Conservation (phyloP, 768 basidiomycete species). For the Suillus decipiens region DNA sequence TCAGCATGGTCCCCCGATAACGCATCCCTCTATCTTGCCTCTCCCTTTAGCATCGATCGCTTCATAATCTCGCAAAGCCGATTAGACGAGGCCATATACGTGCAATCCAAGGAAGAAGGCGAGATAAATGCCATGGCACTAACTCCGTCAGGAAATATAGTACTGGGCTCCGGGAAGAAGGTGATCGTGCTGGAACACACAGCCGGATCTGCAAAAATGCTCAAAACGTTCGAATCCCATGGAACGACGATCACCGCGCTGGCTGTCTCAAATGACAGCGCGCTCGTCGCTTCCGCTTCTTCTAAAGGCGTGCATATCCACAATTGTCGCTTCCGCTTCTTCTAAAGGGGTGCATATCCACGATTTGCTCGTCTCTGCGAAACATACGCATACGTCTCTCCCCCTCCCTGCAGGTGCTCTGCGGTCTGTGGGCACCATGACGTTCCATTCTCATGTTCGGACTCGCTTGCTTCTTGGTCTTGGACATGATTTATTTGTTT, state of each 20-base stretch:
- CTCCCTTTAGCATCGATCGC: constrained; percentile 46
- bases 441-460: constrained; percentile 66
- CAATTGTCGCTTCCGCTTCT: too few relatives aligned
- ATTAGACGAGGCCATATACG: constrained; percentile 43
- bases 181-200: constrained; percentile 54
- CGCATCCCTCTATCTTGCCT: constrained; percentile 54
- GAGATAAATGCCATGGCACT: constrained; percentile 32
- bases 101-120: constrained; percentile 24
- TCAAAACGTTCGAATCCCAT: constrained; percentile 54
- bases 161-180: constrained; percentile 48
- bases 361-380: constrained; percentile 53
- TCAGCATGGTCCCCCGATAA: constrained; percentile 62
- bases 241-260: constrained; percentile 51
- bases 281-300: constrained; percentile 59
- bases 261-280: constrained; percentile 58
- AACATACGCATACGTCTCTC: constrained; percentile 51
- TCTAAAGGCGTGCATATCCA: constrained; percentile 49
- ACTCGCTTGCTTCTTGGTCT: constrained; percentile 58
- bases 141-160: constrained; percentile 41
- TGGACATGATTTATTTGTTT: constrained; percentile 56
- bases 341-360: too few relatives aligned
- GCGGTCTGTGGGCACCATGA: constrained; percentile 47
- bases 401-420: constrained; percentile 40
- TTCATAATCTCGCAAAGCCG: constrained; percentile 51
- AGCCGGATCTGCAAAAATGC: constrained; percentile 37